Base-by-base conservation (phyloP, 169 alveolate species). In the Eimeria sp. region DNA sequence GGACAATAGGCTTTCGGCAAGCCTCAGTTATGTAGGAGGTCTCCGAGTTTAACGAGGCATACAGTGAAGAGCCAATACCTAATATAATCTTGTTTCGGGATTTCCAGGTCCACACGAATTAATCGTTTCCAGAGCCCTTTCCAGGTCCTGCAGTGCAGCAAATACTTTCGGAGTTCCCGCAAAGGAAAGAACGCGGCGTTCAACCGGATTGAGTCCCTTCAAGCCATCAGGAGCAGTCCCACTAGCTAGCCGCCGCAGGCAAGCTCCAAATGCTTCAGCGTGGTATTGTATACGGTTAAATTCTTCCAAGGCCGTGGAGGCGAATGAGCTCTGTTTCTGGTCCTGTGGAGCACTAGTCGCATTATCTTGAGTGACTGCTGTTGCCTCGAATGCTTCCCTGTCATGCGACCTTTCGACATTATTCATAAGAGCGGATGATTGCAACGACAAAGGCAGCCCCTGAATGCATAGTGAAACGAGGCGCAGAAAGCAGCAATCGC, bases 191-290 rank as follows among this genome's bases (percentile, higher is more conserved):
- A 93, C 77, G n/a, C 89, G 90, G 78, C 89, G 85, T 54, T 93
- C 96, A 68, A 93, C 6, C 33, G 94, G 94, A 77, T 82, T 54
- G 40, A 93, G 72, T 4, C 96, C 96, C 89, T 93, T 93, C 10
- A 83, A 56, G 8, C 96, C 96, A 68, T 93, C 96, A 11, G 96
- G 89, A 25, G 96, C 96, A 13, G 96, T 93, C 37, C 82, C 90
- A 52, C 96, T 93, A 43, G 96, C 96, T 25, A 93, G 94, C 56
- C 74, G 78, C 52, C 93, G 93, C 46, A 87, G 23, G 64, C 93
- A 87, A 13, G 93, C 93, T 60, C 93, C 93, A 46, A 87, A 87
- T 1, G 78, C 93, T 64, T 60, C 93, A 6, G 82, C 93, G 83
- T 87, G 93, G 66, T 16, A 25, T 37, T 87, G 93, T 56, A 87